A percentile compares a stretch with the other conserved stretches of the same genome.
These are phyloP conservation scores for Beauveria medogensis DNA, from an alignment of 2,329 filamentous ascomycete genomes.

Conservation along the genomic window DNA sequence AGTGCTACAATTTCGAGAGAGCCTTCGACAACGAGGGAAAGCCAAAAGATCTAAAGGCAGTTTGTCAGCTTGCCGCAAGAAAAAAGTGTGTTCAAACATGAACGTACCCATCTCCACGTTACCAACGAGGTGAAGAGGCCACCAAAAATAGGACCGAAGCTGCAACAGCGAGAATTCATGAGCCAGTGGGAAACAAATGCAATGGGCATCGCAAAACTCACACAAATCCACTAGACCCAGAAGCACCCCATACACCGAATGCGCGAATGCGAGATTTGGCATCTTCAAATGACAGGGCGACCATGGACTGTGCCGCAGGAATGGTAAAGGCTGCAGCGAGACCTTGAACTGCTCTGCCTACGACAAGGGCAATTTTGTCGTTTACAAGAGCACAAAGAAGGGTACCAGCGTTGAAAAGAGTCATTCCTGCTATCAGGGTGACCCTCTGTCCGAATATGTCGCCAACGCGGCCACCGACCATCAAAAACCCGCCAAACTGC, in stretches of 20 bases:
- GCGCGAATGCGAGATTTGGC: conserved; percentile 9
- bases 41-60: conserved; percentile 9
- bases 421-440: conserved; percentile 10
- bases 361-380: conserved; percentile 3
- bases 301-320: conserved; percentile 11
- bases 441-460: conserved; percentile 12
- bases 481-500: conserved; percentile 12
- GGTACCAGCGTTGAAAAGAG: conserved; percentile 6
- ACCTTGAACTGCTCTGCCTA: conserved; percentile 12
- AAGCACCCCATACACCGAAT: conserved; percentile 11
- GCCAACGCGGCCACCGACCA: conserved; percentile 10
- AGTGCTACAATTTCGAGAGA: conserved; percentile 9
- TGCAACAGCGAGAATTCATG: background rate
- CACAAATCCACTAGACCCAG: conserved; percentile 13
- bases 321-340: conserved; percentile 12
- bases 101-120: conserved; percentile 11
- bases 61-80: background rate
- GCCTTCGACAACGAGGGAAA: conserved; percentile 10
- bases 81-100: background rate
- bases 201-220: background rate
- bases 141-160: conserved; percentile 12
- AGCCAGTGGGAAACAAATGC: background rate
- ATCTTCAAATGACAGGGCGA: conserved; percentile 11
- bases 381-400: conserved; percentile 9
- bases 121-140: conserved; percentile 12